phyloP scores from a whole-genome alignment of 805 yeast genomes.

The Ogataea populi-albae region DNA sequence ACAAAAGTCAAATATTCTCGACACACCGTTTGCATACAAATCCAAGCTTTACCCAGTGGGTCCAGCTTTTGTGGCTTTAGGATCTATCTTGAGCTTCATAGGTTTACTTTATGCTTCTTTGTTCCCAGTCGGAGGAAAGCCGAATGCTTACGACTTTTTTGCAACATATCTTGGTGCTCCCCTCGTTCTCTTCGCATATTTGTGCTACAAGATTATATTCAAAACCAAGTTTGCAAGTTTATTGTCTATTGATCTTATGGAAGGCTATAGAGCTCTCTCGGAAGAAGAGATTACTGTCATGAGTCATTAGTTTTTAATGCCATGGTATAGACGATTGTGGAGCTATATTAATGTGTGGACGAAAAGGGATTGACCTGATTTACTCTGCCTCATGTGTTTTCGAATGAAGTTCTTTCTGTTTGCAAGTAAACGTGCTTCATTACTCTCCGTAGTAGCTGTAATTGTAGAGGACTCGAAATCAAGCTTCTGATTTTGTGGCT shows the following conservation, averaged over 20 bases:
- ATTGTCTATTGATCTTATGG: slow-evolving; percentile 6
- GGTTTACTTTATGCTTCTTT: slow-evolving; percentile 11
- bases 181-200: slow-evolving; percentile 6
- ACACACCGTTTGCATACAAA: slow-evolving; percentile 10
- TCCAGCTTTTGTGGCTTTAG: slow-evolving; percentile 9
- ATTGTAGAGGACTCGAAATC: too few species aligned
- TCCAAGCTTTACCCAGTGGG: slow-evolving; percentile 10
- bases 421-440: too few species aligned
- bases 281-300: slow-evolving; percentile 8
- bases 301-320: slow-evolving; percentile 8
- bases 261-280: slow-evolving; percentile 11
- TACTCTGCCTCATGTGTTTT: background rate
- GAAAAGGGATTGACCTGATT: slow-evolving; percentile 8
- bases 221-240: slow-evolving; percentile 9
- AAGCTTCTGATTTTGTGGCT: too few species aligned
- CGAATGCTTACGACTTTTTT: slow-evolving; percentile 12
- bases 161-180: slow-evolving; percentile 12
- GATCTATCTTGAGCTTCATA: slow-evolving; percentile 8
- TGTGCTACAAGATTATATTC: slow-evolving; percentile 6
- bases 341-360: slow-evolving; percentile 11
- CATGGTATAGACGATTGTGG: slow-evolving; percentile 11
- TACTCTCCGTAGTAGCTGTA: too few species aligned
- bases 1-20: slow-evolving; percentile 8
- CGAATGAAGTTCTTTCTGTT: slow-evolving; percentile 1
- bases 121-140: slow-evolving; percentile 11